phyloP scores from a whole-genome alignment of 306 rosid species.

The Comarum palustre region DNA sequence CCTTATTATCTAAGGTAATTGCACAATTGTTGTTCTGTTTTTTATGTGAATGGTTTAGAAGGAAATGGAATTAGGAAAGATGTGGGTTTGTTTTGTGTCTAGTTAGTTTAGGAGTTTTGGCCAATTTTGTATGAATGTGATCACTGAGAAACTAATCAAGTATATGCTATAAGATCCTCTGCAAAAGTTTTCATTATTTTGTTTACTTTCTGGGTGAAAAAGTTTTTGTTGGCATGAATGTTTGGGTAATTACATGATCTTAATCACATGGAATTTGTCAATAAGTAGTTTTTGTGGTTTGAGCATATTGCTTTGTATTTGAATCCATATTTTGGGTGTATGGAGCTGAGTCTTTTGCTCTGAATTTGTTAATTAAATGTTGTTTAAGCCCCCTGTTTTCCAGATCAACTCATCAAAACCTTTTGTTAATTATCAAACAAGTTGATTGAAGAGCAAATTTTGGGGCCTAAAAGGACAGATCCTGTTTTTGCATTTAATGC shows the following conservation, averaged over 20 bases:
- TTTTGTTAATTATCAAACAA: background rate
- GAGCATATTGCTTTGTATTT: background rate
- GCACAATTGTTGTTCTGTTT: background rate
- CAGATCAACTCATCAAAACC: background rate
- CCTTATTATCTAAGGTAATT: conserved; percentile 83
- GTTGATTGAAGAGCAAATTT: background rate
- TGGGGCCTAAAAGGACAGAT: background rate
- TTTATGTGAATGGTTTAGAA: background rate
- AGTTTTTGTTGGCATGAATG: conserved; percentile 27
- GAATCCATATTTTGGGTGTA: background rate
- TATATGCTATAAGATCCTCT: conserved; percentile 1
- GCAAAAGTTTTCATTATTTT: background rate
- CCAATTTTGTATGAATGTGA: conserved; percentile 2
- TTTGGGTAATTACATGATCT: conserved; percentile 17
- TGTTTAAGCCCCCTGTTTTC: background rate
- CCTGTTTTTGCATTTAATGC: background rate
- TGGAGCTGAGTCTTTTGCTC: background rate
- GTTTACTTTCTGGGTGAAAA: background rate
- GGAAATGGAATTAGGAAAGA: background rate
- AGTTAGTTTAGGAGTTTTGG: background rate
- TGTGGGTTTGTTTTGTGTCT: background rate
- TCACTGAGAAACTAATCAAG: background rate
- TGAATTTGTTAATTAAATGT: background rate
- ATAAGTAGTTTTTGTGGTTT: conserved; percentile 12
- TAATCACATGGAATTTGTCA: conserved; percentile 6